Percentiles rank a stretch among this genome's conserved stretches.
These are phyloP conservation scores for Vitis hybrid DNA, from an alignment of 177 flowering plant genomes.

Conservation along the genomic window DNA sequence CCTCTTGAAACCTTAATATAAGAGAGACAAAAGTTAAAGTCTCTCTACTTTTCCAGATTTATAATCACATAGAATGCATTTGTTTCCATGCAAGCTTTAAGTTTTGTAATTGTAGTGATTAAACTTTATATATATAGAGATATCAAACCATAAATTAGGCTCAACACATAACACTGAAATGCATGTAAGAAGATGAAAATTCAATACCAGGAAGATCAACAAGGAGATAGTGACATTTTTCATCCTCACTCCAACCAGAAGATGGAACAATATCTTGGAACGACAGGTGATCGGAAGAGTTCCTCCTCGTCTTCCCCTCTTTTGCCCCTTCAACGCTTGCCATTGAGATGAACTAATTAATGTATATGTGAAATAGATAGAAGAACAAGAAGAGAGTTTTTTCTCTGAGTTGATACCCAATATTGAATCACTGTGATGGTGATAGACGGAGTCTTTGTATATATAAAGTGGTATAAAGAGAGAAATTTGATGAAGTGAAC, in stretches of 20 bases:
- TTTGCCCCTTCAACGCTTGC: conserved; percentile 3
- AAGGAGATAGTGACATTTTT: conserved; percentile 30
- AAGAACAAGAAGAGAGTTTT: neutral
- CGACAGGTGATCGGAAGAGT: neutral
- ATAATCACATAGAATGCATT: neutral
- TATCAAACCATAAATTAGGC: too few relatives aligned
- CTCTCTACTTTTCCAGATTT: neutral
- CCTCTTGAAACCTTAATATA: conserved; percentile 31
- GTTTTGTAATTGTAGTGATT: too few relatives aligned
- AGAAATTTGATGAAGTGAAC: neutral
- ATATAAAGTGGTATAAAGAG: too few relatives aligned
- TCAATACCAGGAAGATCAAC: conserved; percentile 48
- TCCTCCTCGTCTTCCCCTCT: conserved; percentile 1
- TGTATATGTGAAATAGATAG: too few relatives aligned
- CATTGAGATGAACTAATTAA: conserved; percentile 9
- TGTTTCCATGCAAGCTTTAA: too few relatives aligned
- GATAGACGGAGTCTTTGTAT: too few relatives aligned
- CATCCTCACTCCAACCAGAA: conserved; percentile 37
- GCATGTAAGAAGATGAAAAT: neutral
- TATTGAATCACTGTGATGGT: too few relatives aligned
- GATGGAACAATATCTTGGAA: conserved; percentile 26
- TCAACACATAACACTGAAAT: neutral
- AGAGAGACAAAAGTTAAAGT: neutral
- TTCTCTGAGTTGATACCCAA: neutral
- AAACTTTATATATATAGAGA: too few relatives aligned